Evolutionary conservation across 73 alveolate species (phyloP).

Genomic region (Blepharisma stoltei): DNA sequence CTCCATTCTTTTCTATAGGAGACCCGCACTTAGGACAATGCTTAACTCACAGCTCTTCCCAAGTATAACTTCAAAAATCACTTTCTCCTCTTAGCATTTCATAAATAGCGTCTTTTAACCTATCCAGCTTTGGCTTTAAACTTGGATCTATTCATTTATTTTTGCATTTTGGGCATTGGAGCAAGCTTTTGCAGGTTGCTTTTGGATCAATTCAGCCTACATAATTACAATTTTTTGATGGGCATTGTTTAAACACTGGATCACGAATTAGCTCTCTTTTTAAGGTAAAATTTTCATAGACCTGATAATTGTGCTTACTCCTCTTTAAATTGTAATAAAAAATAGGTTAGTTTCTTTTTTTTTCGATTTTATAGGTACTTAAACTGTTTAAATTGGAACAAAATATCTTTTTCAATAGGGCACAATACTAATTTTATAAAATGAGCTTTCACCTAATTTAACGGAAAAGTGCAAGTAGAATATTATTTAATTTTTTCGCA

Average conservation of each 20-base stretch:
- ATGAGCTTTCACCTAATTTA: too few relatives aligned
- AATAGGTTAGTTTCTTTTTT: too few relatives aligned
- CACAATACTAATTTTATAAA: too few relatives aligned
- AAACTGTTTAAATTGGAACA: too few relatives aligned
- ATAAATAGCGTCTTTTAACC: neutral
- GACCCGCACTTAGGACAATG: slow-evolving; percentile 95
- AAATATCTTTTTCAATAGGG: too few relatives aligned
- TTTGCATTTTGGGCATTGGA: neutral
- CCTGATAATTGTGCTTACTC: neutral
- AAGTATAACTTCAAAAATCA: slow-evolving; percentile 10
- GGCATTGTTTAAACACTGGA: neutral
- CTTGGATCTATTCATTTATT: neutral
- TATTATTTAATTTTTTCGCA: too few relatives aligned
- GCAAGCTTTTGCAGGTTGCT: neutral
- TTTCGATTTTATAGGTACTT: too few relatives aligned
- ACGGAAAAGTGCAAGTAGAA: too few relatives aligned
- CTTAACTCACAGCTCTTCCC: slow-evolving; percentile 65
- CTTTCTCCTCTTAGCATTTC: neutral
- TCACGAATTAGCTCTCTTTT: neutral
- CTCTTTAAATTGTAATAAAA: too few relatives aligned
- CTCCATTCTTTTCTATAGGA: slow-evolving; percentile 90
- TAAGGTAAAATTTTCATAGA: neutral
- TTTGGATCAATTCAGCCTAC: neutral
- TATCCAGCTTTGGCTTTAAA: neutral
- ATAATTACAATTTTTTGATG: neutral